Percentiles rank a stretch among this genome's conserved stretches.
phyloP scores from a whole-genome alignment of 208 protist genomes.

The Acanthamoeba castellanii region DNA sequence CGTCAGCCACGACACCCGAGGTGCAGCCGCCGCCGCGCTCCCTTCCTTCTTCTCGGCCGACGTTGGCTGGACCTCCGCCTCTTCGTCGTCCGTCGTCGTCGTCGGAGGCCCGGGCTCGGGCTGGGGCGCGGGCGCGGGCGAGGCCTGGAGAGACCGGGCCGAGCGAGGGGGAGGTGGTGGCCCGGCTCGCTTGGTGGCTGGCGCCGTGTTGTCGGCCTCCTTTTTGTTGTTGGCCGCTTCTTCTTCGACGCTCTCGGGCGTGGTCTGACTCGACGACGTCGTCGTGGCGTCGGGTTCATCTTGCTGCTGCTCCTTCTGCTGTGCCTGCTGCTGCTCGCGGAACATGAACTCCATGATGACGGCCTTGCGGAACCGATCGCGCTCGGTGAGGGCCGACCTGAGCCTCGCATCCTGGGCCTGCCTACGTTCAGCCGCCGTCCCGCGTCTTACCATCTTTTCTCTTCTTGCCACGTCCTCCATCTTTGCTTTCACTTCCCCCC shows the following conservation, averaged over 20 bases:
- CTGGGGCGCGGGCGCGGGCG: background rate
- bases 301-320: background rate
- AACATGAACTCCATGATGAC: background rate
- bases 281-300: background rate
- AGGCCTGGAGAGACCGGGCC: background rate
- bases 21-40: too few species aligned
- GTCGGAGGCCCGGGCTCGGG: too few species aligned
- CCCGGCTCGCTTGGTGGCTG: background rate
- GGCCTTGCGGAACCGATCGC: conserved; percentile 28
- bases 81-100: too few species aligned
- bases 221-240: background rate
- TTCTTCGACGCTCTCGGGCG: too few species aligned
- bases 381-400: background rate
- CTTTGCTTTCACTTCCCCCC: too few species aligned
- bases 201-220: background rate
- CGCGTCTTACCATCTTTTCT: background rate
- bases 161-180: background rate
- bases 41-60: too few species aligned
- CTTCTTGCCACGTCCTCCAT: too few species aligned
- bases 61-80: too few species aligned
- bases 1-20: background rate
- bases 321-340: background rate
- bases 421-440: background rate
- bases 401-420: conserved; percentile 18
- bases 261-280: background rate